Base-by-base conservation (phyloP, 345 rosid genomes). In the Firmiana major region DNA sequence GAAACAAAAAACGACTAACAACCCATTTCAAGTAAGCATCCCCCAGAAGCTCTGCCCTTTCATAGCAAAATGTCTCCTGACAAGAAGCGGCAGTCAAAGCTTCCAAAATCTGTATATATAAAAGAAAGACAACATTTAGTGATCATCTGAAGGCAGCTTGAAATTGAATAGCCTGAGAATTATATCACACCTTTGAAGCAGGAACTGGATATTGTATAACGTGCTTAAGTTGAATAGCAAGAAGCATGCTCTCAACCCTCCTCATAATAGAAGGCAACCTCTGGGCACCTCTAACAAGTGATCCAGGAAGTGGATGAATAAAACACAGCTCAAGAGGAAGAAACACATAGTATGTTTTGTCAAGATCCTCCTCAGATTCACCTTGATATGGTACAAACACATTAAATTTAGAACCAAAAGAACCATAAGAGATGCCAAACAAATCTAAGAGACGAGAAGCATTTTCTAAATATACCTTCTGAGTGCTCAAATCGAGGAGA, bases 11-110 rank as follows among this genome's bases (percentile, higher is more conserved):
- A 48, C 93, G 89, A 79, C 98, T 96, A 71, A 96, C 99, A 12
- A 93, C 97, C 99, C 99, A 96, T 90, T 96, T 96, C 75, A 93
- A 85, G 84, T 93, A 96, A 48, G 99, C 99, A 86, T 96, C 99
- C 71, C 99, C 99, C 74, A 96, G 85, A 78, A 96, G 98, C 89
- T 96, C 98, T 3, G 99, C 99, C 87, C 99, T 92, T 81, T 93
- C 99, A 72, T 93, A 93, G 86, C 98, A 96, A 87, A 96, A 96
- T 15, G 97, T 92, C 85, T 96, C 99, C 81, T 96, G 99, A 90
- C 99, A 96, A 40, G 98, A 96, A 69, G 98, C 99, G 2, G 98
- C 98, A 49, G 99, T 96, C 88, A 92, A 87, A 64, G 99, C 98
- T 82, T 96, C 98, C 89, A 96, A 84, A 67, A 96, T 90, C 99